Evolutionary conservation across 495 filamentous ascomycete genomes (phyloP).

Genomic region (Aspergillus panamensis): DNA sequence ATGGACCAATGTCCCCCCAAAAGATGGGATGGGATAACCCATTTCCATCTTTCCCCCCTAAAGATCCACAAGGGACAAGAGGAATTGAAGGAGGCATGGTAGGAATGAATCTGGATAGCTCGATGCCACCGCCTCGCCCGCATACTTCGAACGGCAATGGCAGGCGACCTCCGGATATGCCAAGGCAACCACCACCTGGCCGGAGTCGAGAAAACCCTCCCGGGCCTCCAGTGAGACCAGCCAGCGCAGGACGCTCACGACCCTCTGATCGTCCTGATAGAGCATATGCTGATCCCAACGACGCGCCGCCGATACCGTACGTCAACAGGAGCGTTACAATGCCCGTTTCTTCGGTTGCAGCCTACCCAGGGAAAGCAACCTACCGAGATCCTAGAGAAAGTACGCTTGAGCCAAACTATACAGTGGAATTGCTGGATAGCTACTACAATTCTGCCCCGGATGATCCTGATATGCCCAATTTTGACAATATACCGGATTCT

Average conservation of each 20-base stretch:
- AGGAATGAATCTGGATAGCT: slow-evolving; percentile 52
- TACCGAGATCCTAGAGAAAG: slow-evolving; percentile 29
- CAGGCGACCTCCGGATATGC: slow-evolving; percentile 27
- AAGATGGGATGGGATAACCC: slow-evolving; percentile 60
- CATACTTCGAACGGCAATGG: slow-evolving; percentile 34
- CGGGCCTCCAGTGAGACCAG: slow-evolving; percentile 25
- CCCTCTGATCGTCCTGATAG: slow-evolving; percentile 24
- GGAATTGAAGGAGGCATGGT: slow-evolving; percentile 54
- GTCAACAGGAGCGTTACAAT: slow-evolving; percentile 40
- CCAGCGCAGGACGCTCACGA: slow-evolving; percentile 26
- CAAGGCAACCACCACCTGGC: slow-evolving; percentile 28
- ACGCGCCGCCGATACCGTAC: slow-evolving; percentile 29
- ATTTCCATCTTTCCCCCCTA: slow-evolving; percentile 60
- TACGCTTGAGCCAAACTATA: slow-evolving; percentile 14
- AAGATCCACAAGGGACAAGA: slow-evolving; percentile 21
- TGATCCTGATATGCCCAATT: slow-evolving; percentile 66
- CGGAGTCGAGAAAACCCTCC: slow-evolving; percentile 25
- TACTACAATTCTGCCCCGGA: slow-evolving; percentile 38
- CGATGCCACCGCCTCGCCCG: slow-evolving; percentile 27
- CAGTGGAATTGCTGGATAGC: slow-evolving; percentile 39
- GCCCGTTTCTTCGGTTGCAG: slow-evolving; percentile 24
- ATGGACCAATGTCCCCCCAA: slow-evolving; percentile 41
- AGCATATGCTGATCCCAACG: slow-evolving; percentile 30
- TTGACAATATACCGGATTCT: slow-evolving; percentile 58
- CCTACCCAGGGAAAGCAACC: slow-evolving; percentile 35